phyloP scores from a whole-genome alignment of 352 stramenopile species.

The Phytophthora pinifolia region DNA sequence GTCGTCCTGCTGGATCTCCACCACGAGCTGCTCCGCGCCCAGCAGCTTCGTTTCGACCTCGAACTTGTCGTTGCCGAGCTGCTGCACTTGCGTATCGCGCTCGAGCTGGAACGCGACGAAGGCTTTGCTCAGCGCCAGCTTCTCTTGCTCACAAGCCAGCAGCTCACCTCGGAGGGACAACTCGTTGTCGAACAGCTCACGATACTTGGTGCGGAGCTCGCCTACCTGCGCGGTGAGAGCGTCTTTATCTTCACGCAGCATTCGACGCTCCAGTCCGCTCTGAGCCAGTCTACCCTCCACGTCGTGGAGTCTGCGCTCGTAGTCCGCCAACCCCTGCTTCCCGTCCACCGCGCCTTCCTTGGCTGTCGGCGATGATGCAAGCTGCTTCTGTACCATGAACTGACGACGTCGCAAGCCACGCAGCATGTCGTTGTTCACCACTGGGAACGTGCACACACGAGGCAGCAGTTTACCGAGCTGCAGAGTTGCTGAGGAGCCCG shows the following conservation, averaged over 20 bases:
- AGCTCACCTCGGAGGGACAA: slow-evolving; percentile 59
- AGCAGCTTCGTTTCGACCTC: slow-evolving; percentile 64
- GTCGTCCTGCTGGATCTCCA: slow-evolving; percentile 68
- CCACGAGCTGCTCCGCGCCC: slow-evolving; percentile 56
- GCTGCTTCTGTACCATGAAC: slow-evolving; percentile 15
- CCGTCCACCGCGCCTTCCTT: neutral
- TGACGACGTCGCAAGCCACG: slow-evolving; percentile 40
- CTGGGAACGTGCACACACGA: slow-evolving; percentile 41
- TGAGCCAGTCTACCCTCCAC: slow-evolving; percentile 42
- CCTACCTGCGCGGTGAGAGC: slow-evolving; percentile 34
- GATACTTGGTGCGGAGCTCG: slow-evolving; percentile 61
- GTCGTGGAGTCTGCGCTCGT: slow-evolving; percentile 34
- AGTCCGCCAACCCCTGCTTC: slow-evolving; percentile 15
- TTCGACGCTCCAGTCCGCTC: slow-evolving; percentile 40
- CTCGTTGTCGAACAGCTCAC: slow-evolving; percentile 63
- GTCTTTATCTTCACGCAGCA: slow-evolving; percentile 57
- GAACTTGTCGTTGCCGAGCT: slow-evolving; percentile 61
- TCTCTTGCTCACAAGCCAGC: slow-evolving; percentile 63
- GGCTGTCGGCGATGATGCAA: neutral
- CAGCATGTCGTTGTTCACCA: slow-evolving; percentile 62
- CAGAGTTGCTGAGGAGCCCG: slow-evolving; percentile 40
- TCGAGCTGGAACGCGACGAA: slow-evolving; percentile 71
- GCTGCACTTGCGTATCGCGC: slow-evolving; percentile 38
- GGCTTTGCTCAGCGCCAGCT: slow-evolving; percentile 62
- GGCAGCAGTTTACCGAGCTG: slow-evolving; percentile 35